Evolutionary conservation across 1,139 yeast species (phyloP), one percentile per base, ranked within the genome.

Genomic region (Hansenula sp.): DNA sequence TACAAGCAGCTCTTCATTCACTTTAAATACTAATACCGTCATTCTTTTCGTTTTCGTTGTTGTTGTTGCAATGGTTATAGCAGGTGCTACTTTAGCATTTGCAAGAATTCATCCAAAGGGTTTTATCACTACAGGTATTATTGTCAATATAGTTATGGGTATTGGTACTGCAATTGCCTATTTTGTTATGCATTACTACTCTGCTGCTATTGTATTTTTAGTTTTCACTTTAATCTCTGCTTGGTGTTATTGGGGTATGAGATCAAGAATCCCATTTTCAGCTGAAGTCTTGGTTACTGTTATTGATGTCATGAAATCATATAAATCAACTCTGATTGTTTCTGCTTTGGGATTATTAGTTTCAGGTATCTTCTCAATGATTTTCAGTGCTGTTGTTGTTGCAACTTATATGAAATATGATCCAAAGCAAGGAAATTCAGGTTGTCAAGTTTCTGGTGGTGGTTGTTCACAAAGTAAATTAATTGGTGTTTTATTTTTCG

Each of bases 391-490:
- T 29, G 82, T 82, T 1, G 66, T 89, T 40, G 86, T 82, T 14
- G 82, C 94, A 1, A 75, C 86, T 5, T 86, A 87, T 59, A 84
- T 82, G 56, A 85, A 84, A 58, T 87, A 71, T 63, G 82, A 77
- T 46, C 72, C 77, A 9, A 64, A 69, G 36, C 53, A 65, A 11
- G 57, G 64, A 21, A 75, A 75, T 47, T 62, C 70, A 1, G 71
- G 74, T 24, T 80, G 84, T 48, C 45, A 57, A 18, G 70, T 68
- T 10, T 68, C 73, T 21, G 86, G 86, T 21, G 92, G 90, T 9
- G 51, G 72, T 18, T 84, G 96, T 59, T 76, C 86, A 11, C 72
- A 75, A 35, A 70, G 80, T 1, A 85, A 76, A 53, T 68, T 87
- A 47, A 73, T 84, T 48, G 95, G 95, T 21, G 50, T 75, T 18